A percentile compares a stretch with the other conserved stretches of the same genome.
These are phyloP conservation scores for Leccinum subspadiceum DNA, from an alignment of 1,284 basidiomycete genomes.

Conservation along the genomic window DNA sequence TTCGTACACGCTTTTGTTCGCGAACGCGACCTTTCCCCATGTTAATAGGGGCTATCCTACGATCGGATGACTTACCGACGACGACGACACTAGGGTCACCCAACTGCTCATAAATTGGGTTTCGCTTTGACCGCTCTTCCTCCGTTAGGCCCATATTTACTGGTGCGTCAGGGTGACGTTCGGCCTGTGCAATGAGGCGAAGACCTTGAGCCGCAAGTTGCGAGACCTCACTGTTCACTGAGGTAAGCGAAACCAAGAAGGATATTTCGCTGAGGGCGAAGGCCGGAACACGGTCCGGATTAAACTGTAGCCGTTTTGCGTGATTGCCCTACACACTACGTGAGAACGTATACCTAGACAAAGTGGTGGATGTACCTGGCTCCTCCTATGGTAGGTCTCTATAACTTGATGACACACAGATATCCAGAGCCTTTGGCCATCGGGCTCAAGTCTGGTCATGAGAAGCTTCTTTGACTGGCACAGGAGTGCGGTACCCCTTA, in stretches of 20 bases:
- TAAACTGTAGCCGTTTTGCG: slow-evolving; percentile 47
- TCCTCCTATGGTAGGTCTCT: slow-evolving; percentile 49
- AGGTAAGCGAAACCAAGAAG: slow-evolving; percentile 67
- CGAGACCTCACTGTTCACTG: slow-evolving; percentile 63
- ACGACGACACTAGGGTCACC: slow-evolving; percentile 70
- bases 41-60: slow-evolving; percentile 5
- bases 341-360: slow-evolving; percentile 5
- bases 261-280: slow-evolving; percentile 70
- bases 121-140: slow-evolving; percentile 63
- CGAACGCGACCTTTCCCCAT: slow-evolving; percentile 55
- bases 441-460: slow-evolving; percentile 53
- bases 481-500: slow-evolving; percentile 54
- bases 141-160: slow-evolving; percentile 47
- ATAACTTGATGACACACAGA: slow-evolving; percentile 59
- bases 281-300: slow-evolving; percentile 52
- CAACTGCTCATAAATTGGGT: slow-evolving; percentile 72
- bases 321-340: slow-evolving; percentile 38
- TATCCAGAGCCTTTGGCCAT: slow-evolving; percentile 66
- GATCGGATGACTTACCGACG: slow-evolving; percentile 51
- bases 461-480: slow-evolving; percentile 60
- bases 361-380: slow-evolving; percentile 39
- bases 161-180: slow-evolving; percentile 57
- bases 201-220: slow-evolving; percentile 66
- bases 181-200: slow-evolving; percentile 62
- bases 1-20: slow-evolving; percentile 79